phyloP scores from a whole-genome alignment of 345 rosid species.

The Brassica napus region Da-Ae NC_063452.1:39409501-39410000 shows the following conservation, averaged over 20 bases:
- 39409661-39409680: slow-evolving; percentile 30
- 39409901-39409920: slow-evolving; percentile 90
- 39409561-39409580: slow-evolving; percentile 73
- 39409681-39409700: neutral
- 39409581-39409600: slow-evolving; percentile 70
- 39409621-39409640: slow-evolving; percentile 72
- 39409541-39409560: slow-evolving; percentile 73
- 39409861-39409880: slow-evolving; percentile 6
- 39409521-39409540: slow-evolving; percentile 82
- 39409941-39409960: slow-evolving; percentile 83
- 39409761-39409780: neutral
- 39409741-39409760: neutral
- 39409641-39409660: slow-evolving; percentile 93
- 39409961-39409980: slow-evolving; percentile 87
- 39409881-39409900: slow-evolving; percentile 20
- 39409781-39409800: neutral
- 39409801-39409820: neutral
- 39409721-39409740: neutral
- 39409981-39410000: slow-evolving; percentile 79
- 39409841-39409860: neutral
- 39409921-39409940: slow-evolving; percentile 89
- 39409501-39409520: slow-evolving; percentile 75
- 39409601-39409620: slow-evolving; percentile 78
- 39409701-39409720: neutral
- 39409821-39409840: slow-evolving; percentile 2